Base-by-base conservation (phyloP, 2,329 filamentous ascomycete species). In the Fusarium sp. region DNA sequence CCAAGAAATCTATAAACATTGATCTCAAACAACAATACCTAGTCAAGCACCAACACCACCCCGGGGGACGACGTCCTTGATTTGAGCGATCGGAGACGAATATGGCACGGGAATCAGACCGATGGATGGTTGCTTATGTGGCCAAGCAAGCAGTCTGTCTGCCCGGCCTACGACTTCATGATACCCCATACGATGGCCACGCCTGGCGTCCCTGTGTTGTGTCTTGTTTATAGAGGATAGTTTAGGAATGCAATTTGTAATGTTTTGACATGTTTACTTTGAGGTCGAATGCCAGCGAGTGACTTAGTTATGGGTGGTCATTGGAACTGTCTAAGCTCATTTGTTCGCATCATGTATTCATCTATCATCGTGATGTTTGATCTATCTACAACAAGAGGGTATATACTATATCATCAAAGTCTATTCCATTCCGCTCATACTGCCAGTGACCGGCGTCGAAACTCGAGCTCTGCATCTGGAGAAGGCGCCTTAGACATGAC, bases 401-500 rank as follows among this genome's bases (percentile, higher is more conserved):
- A 74, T 74, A 33, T 70, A 65, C 59, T 31, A 58, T 62, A 56
- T 65, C 55, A 44, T 42, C n/a, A 51, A 62, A 38, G 27, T 51
- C 50, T 58, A 61, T 46, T 50, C 38, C 31, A 42, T 58, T 10
- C 9, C 25, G 33, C 36, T 66, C 58, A 76, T 64, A 54, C 61
- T 27, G 46, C 68, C 46, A 70, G 55, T 4, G 73, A 75, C 44
- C 81, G 77, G 74, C 76, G 74, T 58, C 77, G 75, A 58, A 83
- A 83, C 59, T 83, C 73, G 4, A 83, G 67, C 67, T 83, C 78
- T 0, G 76, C 78, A 14, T 81, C 77, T 4, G 77, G 83, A 78
- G 69, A 79, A 33, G 71, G 80, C 42, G 75, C 81, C 74, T 81
- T 84, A 74, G 67, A 81, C 79, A 76, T 82, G 67, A 77, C 77